These are phyloP conservation scores for Xylariaceae sp. DNA, from an alignment of 2,329 filamentous ascomycete genomes.

Conservation along the genomic window DNA sequence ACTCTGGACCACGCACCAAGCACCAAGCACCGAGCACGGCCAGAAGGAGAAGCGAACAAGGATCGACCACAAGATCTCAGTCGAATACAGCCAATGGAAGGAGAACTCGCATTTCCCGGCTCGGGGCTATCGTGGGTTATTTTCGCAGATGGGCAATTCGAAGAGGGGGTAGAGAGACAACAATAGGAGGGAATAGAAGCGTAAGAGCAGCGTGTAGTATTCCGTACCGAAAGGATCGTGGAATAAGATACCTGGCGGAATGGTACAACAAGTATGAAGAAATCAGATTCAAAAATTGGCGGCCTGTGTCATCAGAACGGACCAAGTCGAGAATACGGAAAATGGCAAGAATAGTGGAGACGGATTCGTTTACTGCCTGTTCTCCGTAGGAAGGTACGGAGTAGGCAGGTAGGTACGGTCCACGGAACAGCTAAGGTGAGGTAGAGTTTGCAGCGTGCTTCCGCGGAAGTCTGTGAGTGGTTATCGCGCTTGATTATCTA, in stretches of 20 bases:
- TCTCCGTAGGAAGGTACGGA: too few species aligned
- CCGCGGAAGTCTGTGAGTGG: background rate
- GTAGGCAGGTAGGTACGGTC: background rate
- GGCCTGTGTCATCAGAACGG: background rate
- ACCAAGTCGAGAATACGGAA: background rate
- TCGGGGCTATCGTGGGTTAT: background rate
- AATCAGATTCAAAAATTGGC: background rate
- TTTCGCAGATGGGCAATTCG: background rate
- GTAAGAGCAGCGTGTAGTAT: background rate
- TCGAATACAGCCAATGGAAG: conserved; percentile 13
- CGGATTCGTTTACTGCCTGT: too few species aligned
- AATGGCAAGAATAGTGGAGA: background rate
- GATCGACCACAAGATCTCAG: conserved; percentile 1
- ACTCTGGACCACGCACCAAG: conserved; percentile 1
- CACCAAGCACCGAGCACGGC: conserved; percentile 6
- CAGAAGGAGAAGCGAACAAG: conserved; percentile 4
- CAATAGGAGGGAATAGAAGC: background rate
- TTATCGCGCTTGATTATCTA: background rate
- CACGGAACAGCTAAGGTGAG: background rate
- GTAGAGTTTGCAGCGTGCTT: background rate
- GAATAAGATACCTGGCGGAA: too few species aligned
- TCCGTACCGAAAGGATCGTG: too few species aligned
- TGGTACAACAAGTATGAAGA: background rate
- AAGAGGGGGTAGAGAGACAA: background rate
- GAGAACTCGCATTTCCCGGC: conserved; percentile 10